Evolutionary conservation across 768 basidiomycete species (phyloP).

Genomic region (Albatrellus ellisii): DNA sequence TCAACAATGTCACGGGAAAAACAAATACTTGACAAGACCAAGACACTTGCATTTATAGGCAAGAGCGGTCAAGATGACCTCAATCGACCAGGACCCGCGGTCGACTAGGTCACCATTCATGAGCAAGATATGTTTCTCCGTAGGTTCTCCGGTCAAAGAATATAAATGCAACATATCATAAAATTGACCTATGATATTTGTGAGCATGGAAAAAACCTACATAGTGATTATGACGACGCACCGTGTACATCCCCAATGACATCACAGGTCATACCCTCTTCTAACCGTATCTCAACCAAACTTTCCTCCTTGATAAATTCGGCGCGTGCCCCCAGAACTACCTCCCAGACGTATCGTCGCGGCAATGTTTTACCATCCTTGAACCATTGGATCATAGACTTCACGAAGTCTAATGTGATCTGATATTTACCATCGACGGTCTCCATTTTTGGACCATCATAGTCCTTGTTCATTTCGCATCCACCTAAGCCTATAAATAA

Average conservation of each 20-base stretch:
- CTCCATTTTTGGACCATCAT: conserved; percentile 65
- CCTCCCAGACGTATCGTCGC: conserved; percentile 90
- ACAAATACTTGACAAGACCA: too few relatives aligned
- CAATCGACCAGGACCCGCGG: conserved; percentile 90
- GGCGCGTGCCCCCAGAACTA: conserved; percentile 75
- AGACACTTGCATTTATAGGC: conserved; percentile 76
- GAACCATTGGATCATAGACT: conserved; percentile 83
- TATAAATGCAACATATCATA: conserved; percentile 87
- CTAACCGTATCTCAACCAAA: conserved; percentile 62
- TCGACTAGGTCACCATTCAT: conserved; percentile 98
- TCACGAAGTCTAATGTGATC: conserved; percentile 70
- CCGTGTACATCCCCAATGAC: conserved; percentile 97
- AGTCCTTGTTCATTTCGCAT: conserved; percentile 64
- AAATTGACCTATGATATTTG: conserved; percentile 58
- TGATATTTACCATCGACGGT: conserved; percentile 47
- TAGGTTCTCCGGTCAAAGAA: conserved; percentile 76
- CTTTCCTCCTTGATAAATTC: conserved; percentile 68
- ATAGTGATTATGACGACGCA: conserved; percentile 18
- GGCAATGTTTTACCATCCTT: conserved; percentile 89
- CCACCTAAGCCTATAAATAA: conserved; percentile 32
- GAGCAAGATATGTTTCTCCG: conserved; percentile 69
- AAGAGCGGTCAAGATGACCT: conserved; percentile 86
- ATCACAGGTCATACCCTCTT: conserved; percentile 73
- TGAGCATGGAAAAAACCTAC: conserved; percentile 4
- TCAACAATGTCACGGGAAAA: too few relatives aligned